These are phyloP conservation scores for Clonostachys rhizophaga DNA, from an alignment of 2,329 filamentous ascomycete species.

Conservation along the genomic window DNA sequence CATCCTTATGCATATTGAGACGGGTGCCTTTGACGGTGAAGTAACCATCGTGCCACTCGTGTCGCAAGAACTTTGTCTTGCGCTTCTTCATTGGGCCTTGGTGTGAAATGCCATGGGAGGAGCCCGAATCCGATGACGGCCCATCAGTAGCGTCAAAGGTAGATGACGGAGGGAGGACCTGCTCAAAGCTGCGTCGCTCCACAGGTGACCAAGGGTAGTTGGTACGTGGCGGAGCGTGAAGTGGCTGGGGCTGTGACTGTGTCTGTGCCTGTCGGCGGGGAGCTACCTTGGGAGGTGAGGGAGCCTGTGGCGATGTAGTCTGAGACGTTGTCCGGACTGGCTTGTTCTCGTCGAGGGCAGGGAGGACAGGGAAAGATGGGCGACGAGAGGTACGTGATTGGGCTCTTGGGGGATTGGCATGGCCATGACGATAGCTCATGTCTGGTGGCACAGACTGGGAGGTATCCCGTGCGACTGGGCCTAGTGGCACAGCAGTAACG, in stretches of 20 bases:
- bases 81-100: conserved; percentile 93
- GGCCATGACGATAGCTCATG: conserved; percentile 69
- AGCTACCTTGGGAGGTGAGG: conserved; percentile 25
- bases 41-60: conserved; percentile 92
- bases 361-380: conserved; percentile 65
- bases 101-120: conserved; percentile 56
- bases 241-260: conserved; percentile 19
- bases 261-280: conserved; percentile 19
- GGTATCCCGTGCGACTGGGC: conserved; percentile 69
- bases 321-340: conserved; percentile 30
- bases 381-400: conserved; percentile 57
- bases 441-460: conserved; percentile 92
- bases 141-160: background rate
- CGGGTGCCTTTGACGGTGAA: conserved; percentile 77
- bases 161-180: conserved; percentile 1
- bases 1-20: conserved; percentile 71
- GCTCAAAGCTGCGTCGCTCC: conserved; percentile 27
- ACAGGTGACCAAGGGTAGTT: conserved; percentile 52
- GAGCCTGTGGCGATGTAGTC: conserved; percentile 16
- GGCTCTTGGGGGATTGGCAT: conserved; percentile 31
- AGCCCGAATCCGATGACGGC: conserved; percentile 21
- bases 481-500: conserved; percentile 65
- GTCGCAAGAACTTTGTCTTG: conserved; percentile 80
- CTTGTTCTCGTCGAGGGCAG: conserved; percentile 63
- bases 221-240: conserved; percentile 47